Conservation (phyloP, 2,329 filamentous ascomycete genomes). For the Cercospora beticola region DNA sequence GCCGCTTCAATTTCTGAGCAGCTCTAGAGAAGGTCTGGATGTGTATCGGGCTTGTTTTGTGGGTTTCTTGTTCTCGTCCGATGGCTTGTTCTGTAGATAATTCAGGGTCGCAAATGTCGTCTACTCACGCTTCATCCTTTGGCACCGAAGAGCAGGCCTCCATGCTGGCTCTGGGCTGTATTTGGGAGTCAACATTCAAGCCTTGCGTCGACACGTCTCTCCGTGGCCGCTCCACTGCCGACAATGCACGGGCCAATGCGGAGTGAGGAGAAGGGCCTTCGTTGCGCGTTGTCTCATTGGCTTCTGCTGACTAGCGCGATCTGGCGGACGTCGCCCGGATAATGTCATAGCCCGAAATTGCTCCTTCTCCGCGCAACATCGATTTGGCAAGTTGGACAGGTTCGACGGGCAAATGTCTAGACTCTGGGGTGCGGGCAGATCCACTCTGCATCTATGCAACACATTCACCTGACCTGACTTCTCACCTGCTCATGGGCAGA, state of each 20-base stretch:
- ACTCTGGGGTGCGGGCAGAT: not conserved
- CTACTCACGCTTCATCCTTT: not conserved
- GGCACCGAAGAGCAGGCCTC: not conserved
- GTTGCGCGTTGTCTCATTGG: not conserved
- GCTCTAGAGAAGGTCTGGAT: not conserved
- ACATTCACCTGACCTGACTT: slow-evolving; percentile 12
- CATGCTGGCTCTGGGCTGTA: not conserved
- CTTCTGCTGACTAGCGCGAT: not conserved
- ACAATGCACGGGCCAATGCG: not conserved
- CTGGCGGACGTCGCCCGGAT: not conserved
- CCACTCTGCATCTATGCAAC: not conserved
- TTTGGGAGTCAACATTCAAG: not conserved
- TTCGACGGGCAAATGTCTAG: not conserved
- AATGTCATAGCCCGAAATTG: slow-evolving; percentile 1
- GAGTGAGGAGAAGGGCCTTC: not conserved
- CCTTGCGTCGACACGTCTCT: not conserved
- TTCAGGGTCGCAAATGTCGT: not conserved
- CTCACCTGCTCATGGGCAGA: slow-evolving; percentile 3
- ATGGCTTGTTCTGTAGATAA: not conserved
- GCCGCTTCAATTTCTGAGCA: not conserved
- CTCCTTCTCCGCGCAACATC: not conserved
- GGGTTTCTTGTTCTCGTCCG: not conserved
- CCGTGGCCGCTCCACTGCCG: not conserved
- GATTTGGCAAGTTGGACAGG: not conserved
- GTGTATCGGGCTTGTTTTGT: not conserved